Evolutionary conservation across 805 yeast genomes (phyloP), one percentile per base, ranked within the genome.

Genomic region (Lipomyces mesembrius): DNA sequence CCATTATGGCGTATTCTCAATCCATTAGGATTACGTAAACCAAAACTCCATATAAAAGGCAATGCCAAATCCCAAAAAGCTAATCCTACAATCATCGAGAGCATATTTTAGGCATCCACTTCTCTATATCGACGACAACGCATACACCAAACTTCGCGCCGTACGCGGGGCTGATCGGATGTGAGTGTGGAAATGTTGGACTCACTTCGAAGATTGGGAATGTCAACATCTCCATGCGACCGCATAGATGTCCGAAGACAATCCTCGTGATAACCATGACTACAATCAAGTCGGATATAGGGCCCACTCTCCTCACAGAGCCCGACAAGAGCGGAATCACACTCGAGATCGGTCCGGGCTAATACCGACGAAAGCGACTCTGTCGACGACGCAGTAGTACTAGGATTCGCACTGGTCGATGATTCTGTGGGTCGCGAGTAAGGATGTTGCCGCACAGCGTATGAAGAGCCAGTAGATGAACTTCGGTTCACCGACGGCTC

Each of bases 111-210:
- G 5, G 54, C 29, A n/a, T 67, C 71, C 39, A 72, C 71, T 20
- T 67, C 62, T 22, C 71, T 68, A 58, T 75, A 75, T 20, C 76
- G 67, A 6, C 78, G 72, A 56, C 78, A 75, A 32, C 76, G 62
- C 64, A 68, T 70, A 60, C 78, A 75, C 78, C 78, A 75, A n/a
- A 75, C 76, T 32, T 74, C 73, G 11, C 74, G 62, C 5, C 35
- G 27, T 9, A 62, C 66, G 4, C 64, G 60, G 9, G 71, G 64
- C 29, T 37, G 54, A 12, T 62, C 64, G 11, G 43, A 17, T 8
- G 59, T 62, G 17, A 56, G 35, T 22, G 56, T 59, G 12, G 67
- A 43, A 46, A 34, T 65, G 34, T 72, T 70, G 11, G 51, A 69
- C 43, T 58, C 65, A 29, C 34, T 59, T 14, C 68, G 62, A 46